Base-by-base conservation (phyloP, 441 rosid genomes). In the Pelargonium australe region DNA sequence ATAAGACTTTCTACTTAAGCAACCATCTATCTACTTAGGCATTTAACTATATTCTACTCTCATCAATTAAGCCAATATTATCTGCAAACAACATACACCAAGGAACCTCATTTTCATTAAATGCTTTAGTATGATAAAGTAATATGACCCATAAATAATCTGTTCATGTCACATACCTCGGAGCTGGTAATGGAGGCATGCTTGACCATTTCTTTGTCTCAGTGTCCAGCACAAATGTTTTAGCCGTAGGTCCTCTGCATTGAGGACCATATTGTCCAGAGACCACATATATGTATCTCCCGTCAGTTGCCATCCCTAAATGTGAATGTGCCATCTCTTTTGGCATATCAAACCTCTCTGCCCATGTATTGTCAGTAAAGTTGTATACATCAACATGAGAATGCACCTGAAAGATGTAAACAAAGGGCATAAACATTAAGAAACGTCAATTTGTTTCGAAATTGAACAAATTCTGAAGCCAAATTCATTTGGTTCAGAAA, bases 261-360 rank as follows among this genome's bases (percentile, higher is more conserved):
- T 94, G 96, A 49, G 99, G 99, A 75, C 97, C 97, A 78, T 84
- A 88, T 68, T 94, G 97, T 72, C 99, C 99, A 0, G 89, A 82
- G 47, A 94, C 91, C 31, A 88, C 73, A 71, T 91, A 94, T 28
- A 94, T 88, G 77, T 84, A 91, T 72, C 96, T 75, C 73, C 97
- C 97, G 80, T 95, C 97, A 0, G 97, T 87, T n/a, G 81, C 97
- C 97, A 95, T 91, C 75, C 97, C 99, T 78, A 95, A 89, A 75
- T 95, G 97, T 12, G 99, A 95, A 82, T 95, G 97, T 8, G 97
- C 96, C 99, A 94, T 94, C 78, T 91, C 96, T 80, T 88, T 91
- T 0, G 97, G 97, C 95, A 91, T 94, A 78, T 87, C 90, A 75
- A 91, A 88, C 79, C 92, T 84, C 66, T 83, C 91, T 83, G 86